phyloP scores from a whole-genome alignment of 495 filamentous ascomycete genomes.

The Penicillium parvum region DNA sequence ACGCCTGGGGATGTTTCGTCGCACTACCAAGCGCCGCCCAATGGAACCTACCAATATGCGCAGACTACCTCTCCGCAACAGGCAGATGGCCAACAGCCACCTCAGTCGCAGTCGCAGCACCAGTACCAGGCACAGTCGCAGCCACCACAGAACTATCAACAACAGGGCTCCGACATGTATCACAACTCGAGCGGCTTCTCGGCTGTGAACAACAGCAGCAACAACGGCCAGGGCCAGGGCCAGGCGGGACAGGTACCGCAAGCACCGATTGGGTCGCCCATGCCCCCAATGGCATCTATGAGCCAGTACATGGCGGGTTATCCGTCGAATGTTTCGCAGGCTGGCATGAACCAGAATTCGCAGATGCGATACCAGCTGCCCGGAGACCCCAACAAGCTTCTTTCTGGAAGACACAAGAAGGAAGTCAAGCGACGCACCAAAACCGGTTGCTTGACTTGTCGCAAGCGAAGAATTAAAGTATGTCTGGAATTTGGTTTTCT shows the following conservation, averaged over 20 bases:
- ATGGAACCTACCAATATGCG: constrained; percentile 30
- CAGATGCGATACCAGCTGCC: constrained; percentile 43
- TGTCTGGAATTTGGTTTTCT: constrained; percentile 45
- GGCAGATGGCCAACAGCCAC: constrained; percentile 19
- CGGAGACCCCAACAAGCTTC: constrained; percentile 53
- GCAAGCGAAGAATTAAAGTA: constrained; percentile 98
- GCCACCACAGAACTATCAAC: constrained; percentile 31
- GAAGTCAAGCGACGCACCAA: constrained; percentile 98
- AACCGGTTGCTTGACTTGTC: constrained; percentile 94
- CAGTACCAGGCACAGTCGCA: constrained; percentile 30
- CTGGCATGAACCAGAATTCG: constrained; percentile 33
- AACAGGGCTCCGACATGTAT: constrained; percentile 34
- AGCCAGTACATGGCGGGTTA: constrained; percentile 46
- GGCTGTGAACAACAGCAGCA: constrained; percentile 21
- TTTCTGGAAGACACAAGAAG: constrained; percentile 89
- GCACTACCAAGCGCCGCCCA: constrained; percentile 25
- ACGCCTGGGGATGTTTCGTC: constrained; percentile 20
- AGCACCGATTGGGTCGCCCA: constrained; percentile 43
- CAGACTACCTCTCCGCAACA: constrained; percentile 20
- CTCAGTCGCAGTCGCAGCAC: constrained; percentile 21
- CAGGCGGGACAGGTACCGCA: constrained; percentile 39
- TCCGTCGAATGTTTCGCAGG: constrained; percentile 32
- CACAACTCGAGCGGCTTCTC: constrained; percentile 28
- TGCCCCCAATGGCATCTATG: constrained; percentile 42
- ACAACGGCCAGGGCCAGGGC: constrained; percentile 29